Percentiles rank a stretch among this genome's conserved stretches.
Conservation (phyloP, 306 rosid genomes). For the Albizia julibrissin region DNA sequence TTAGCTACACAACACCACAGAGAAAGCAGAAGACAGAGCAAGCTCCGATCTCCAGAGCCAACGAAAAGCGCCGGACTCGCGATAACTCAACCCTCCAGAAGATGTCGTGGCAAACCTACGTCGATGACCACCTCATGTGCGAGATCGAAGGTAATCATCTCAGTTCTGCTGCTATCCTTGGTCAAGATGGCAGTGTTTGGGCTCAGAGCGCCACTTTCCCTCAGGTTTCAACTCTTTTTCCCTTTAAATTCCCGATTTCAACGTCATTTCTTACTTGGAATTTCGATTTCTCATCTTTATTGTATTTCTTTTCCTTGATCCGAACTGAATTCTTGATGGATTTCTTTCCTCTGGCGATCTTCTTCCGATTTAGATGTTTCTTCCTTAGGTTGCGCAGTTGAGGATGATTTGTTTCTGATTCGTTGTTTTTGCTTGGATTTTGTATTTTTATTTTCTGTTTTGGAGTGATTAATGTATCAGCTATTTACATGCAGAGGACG, state of each 20-base stretch:
- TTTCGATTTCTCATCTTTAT: neutral
- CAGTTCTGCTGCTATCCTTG: constrained; percentile 72
- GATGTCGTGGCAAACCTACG: constrained; percentile 96
- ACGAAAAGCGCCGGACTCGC: neutral
- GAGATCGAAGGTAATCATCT: constrained; percentile 75
- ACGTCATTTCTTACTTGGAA: neutral
- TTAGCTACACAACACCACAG: neutral
- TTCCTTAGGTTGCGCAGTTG: neutral
- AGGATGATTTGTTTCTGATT: neutral
- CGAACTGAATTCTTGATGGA: neutral
- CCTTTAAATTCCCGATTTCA: neutral
- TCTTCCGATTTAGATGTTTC: neutral
- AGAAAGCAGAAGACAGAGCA: neutral
- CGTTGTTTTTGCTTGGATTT: neutral
- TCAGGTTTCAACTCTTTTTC: constrained; percentile 46
- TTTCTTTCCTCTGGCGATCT: neutral
- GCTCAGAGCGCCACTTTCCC: constrained; percentile 85
- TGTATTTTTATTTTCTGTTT: neutral
- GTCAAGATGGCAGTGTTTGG: constrained; percentile 88
- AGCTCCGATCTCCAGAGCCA: neutral
- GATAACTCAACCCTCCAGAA: neutral
- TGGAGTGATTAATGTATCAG: neutral
- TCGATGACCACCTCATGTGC: constrained; percentile 84
- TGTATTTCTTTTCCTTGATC: neutral
- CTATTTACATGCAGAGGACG: neutral